These are phyloP conservation scores for Lasiosphaeria miniovina DNA, from an alignment of 495 filamentous ascomycete genomes.

Conservation along the genomic window DNA sequence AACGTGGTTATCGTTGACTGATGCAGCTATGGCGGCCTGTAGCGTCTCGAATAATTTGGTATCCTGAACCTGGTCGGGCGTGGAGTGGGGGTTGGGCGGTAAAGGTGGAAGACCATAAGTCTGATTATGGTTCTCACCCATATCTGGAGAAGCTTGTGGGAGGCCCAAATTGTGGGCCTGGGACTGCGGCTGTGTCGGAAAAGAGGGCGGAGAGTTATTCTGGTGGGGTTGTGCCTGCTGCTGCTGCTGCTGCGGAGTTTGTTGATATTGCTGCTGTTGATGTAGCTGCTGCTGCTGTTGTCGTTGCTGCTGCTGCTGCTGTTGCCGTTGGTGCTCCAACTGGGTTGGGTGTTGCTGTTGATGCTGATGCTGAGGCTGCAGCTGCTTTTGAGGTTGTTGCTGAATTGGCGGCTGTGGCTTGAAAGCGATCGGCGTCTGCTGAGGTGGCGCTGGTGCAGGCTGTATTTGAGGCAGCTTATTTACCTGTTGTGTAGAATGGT, in stretches of 20 bases:
- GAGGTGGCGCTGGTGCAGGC: slow-evolving; percentile 27
- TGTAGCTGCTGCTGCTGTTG: slow-evolving; percentile 11
- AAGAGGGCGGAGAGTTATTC: not conserved
- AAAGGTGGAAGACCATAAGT: slow-evolving; percentile 16
- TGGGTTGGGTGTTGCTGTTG: slow-evolving; percentile 17
- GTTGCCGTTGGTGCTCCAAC: slow-evolving; percentile 16
- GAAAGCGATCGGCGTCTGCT: slow-evolving; percentile 13
- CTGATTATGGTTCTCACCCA: slow-evolving; percentile 5
- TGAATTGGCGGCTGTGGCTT: slow-evolving; percentile 18
- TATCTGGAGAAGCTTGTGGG: slow-evolving; percentile 2
- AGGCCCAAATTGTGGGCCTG: not conserved
- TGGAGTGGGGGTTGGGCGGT: slow-evolving; percentile 28
- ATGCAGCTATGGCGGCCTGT: slow-evolving; percentile 23
- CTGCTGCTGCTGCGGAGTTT: slow-evolving; percentile 8
- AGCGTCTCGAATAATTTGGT: slow-evolving; percentile 22
- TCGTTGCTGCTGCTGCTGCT: slow-evolving; percentile 13
- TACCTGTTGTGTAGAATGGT: slow-evolving; percentile 17
- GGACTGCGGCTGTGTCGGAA: slow-evolving; percentile 3
- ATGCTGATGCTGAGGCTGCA: slow-evolving; percentile 14
- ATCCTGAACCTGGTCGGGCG: slow-evolving; percentile 28
- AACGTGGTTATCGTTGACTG: slow-evolving; percentile 1
- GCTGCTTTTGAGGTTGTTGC: slow-evolving; percentile 15
- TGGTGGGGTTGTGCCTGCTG: slow-evolving; percentile 14
- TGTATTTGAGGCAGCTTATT: slow-evolving; percentile 29
- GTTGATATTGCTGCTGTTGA: slow-evolving; percentile 7